phyloP scores from a whole-genome alignment of 306 rosid species.

The Cucumis melo region DNA sequence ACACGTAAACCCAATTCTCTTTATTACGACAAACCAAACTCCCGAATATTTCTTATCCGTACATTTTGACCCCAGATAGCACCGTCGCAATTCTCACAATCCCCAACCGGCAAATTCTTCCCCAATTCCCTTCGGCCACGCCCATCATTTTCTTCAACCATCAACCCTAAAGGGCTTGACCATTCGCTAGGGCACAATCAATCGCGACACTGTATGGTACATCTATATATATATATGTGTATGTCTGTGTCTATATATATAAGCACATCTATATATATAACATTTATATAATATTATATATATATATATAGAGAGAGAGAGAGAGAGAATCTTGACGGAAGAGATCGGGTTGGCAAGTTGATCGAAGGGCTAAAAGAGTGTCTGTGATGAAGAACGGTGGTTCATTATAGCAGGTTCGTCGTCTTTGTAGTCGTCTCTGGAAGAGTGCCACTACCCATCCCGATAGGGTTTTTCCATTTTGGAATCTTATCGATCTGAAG shows the following conservation, averaged over 20 bases:
- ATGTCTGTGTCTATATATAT: no score
- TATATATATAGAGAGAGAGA: neutral
- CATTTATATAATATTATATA: neutral
- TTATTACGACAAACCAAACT: neutral
- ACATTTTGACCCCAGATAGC: neutral
- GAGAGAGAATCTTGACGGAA: neutral
- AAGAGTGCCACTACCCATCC: neutral
- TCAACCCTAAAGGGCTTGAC: constrained; percentile 1
- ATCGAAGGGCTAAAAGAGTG: constrained; percentile 9
- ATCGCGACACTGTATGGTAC: neutral
- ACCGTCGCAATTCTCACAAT: neutral
- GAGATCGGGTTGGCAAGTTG: neutral
- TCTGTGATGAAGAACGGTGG: neutral
- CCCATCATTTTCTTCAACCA: neutral
- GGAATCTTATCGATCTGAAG: constrained; percentile 59
- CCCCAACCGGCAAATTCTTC: neutral
- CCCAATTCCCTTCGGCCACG: neutral
- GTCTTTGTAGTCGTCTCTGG: neutral
- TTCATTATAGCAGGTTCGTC: neutral
- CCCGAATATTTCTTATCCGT: neutral
- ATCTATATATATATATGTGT: neutral
- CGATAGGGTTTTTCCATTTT: constrained; percentile 26
- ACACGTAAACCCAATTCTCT: neutral
- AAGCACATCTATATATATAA: no score
- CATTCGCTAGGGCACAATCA: constrained; percentile 1